These are phyloP conservation scores for Geotrichum reessii DNA, from an alignment of 1,139 yeast species.

Conservation along the genomic window DNA sequence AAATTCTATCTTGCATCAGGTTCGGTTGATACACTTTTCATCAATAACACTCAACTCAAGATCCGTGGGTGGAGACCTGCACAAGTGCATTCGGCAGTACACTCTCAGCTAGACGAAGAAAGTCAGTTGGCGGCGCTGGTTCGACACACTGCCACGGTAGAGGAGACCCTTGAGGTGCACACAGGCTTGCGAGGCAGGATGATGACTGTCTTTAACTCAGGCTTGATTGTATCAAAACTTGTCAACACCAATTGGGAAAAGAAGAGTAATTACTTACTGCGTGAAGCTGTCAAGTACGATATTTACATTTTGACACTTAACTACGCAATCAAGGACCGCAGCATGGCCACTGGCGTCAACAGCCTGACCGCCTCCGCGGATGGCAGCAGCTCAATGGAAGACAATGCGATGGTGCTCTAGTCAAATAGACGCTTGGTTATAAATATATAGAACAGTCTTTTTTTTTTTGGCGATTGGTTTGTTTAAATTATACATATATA, in stretches of 20 bases:
- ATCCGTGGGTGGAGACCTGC: conserved; percentile 32
- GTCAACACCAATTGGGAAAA: conserved; percentile 36
- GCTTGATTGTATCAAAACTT: conserved; percentile 24
- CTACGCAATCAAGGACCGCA: conserved; percentile 24
- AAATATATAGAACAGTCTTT: not conserved
- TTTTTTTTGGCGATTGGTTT: not conserved
- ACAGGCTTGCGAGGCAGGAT: conserved; percentile 20
- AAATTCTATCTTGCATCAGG: conserved; percentile 20
- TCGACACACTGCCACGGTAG: conserved; percentile 25
- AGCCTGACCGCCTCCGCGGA: not conserved
- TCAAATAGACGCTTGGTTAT: not conserved
- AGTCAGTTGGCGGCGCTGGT: conserved; percentile 30
- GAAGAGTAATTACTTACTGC: conserved; percentile 30
- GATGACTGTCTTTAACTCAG: conserved; percentile 13
- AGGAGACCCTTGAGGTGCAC: conserved; percentile 29
- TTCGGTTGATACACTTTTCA: conserved; percentile 25
- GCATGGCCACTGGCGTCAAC: not conserved
- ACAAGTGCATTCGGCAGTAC: conserved; percentile 31
- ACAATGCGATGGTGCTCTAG: not conserved
- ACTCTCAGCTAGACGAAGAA: conserved; percentile 26
- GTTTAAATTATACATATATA: too few species aligned
- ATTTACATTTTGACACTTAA: conserved; percentile 29
- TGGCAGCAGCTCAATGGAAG: not conserved
- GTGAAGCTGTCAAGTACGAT: conserved; percentile 34
- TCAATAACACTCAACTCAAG: conserved; percentile 25